phyloP scores from a whole-genome alignment of 257 asterid species.

The Osmanthus fragrans region DNA sequence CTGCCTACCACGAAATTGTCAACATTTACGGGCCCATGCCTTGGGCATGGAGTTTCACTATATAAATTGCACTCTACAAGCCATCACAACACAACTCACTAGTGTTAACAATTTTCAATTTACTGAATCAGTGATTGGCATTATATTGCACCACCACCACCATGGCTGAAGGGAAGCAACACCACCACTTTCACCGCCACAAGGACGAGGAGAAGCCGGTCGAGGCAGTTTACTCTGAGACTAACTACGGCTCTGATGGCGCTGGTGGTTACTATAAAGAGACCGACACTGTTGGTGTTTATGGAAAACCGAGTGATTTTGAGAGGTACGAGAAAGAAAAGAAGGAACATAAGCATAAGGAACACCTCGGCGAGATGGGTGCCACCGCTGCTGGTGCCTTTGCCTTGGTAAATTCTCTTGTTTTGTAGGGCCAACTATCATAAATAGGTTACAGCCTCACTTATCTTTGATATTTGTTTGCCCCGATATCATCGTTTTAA shows the following conservation, averaged over 20 bases:
- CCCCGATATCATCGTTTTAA: no score
- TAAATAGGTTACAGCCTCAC: neutral
- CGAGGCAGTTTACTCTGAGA: constrained; percentile 27
- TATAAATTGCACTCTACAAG: neutral
- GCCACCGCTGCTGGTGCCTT: constrained; percentile 58
- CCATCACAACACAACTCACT: neutral
- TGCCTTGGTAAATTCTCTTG: constrained; percentile 47
- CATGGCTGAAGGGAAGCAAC: constrained; percentile 18
- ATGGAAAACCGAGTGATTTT: neutral
- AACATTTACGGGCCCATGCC: neutral
- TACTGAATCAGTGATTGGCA: neutral
- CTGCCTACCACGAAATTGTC: neutral
- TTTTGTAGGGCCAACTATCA: neutral
- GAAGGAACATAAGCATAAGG: constrained; percentile 59
- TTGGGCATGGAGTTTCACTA: neutral
- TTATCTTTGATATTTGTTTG: no score
- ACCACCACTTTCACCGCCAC: constrained; percentile 25
- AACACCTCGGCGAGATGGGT: constrained; percentile 58
- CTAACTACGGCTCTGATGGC: constrained; percentile 24
- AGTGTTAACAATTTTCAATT: neutral
- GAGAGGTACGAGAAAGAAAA: constrained; percentile 46
- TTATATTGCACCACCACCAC: neutral
- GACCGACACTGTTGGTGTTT: neutral
- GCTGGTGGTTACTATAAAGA: neutral
- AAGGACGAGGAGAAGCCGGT: neutral